Percentiles rank a stretch among this genome's conserved stretches.
phyloP scores from a whole-genome alignment of 2,329 filamentous ascomycete genomes.

The Botrytis porri region DNA sequence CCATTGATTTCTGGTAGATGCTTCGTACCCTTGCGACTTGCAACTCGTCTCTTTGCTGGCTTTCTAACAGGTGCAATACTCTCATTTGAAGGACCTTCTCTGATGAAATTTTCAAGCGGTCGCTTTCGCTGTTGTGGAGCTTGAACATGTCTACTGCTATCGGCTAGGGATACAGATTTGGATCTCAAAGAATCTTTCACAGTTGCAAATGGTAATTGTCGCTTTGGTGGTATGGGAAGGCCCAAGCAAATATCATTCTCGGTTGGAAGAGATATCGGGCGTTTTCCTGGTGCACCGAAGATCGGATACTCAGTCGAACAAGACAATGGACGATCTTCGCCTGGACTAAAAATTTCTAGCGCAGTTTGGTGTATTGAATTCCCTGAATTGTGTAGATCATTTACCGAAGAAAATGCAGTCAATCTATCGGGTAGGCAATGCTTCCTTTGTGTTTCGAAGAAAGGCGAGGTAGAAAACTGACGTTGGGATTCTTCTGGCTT shows the following conservation, averaged over 20 bases:
- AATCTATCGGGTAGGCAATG: neutral
- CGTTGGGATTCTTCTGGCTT: neutral
- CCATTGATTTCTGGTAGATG: neutral
- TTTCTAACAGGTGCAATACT: neutral
- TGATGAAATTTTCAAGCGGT: neutral
- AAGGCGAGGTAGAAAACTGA: neutral
- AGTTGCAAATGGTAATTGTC: slow-evolving; percentile 33
- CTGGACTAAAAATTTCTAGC: neutral
- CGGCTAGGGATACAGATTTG: neutral
- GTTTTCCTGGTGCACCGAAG: slow-evolving; percentile 5
- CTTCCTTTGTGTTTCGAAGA: neutral
- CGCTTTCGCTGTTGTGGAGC: neutral
- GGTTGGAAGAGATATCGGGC: slow-evolving; percentile 12
- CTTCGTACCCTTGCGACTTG: neutral
- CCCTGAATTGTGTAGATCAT: neutral
- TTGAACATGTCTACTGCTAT: neutral
- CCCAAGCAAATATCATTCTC: slow-evolving; percentile 9
- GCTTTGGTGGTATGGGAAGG: slow-evolving; percentile 31
- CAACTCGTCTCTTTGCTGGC: neutral
- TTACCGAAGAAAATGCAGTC: neutral
- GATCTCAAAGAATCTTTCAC: neutral
- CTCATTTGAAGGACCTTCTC: too few species aligned
- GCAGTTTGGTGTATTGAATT: neutral
- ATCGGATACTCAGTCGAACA: slow-evolving; percentile 6
- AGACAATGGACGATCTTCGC: neutral